Evolutionary conservation across 371 early-diverging fungal species (phyloP).

Genomic region (Mortierella sp.): DNA sequence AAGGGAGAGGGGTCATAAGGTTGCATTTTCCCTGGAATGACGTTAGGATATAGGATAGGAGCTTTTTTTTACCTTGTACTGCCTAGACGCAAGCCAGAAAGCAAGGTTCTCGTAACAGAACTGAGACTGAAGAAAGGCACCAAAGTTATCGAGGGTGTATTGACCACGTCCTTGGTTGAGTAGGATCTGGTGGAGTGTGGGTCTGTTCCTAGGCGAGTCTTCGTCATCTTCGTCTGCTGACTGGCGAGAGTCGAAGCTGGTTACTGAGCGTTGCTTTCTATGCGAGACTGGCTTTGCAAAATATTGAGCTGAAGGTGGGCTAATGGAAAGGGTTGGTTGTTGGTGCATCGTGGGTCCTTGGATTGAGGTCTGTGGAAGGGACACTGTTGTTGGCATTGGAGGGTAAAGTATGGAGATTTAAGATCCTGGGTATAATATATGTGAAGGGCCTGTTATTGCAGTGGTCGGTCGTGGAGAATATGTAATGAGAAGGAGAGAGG

Average conservation of each 20-base stretch:
- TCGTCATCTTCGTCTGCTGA: conserved; percentile 30
- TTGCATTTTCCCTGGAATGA: not conserved
- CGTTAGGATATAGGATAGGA: not conserved
- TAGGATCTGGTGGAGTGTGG: conserved; percentile 50
- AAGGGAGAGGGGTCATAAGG: not conserved
- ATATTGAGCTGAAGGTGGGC: conserved; percentile 16
- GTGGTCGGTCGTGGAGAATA: not conserved
- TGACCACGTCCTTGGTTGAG: conserved; percentile 49
- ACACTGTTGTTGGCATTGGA: conserved; percentile 46
- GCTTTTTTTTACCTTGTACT: conserved; percentile 45
- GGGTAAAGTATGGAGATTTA: not conserved
- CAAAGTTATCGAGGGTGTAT: conserved; percentile 55
- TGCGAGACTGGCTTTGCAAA: conserved; percentile 18
- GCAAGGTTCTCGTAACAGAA: conserved; percentile 56
- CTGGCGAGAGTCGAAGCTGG: conserved; percentile 46
- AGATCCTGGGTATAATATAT: not conserved
- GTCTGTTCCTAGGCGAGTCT: conserved; percentile 27
- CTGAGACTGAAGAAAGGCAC: conserved; percentile 45
- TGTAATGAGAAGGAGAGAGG: not conserved
- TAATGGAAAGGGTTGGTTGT: conserved; percentile 18
- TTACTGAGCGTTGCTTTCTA: conserved; percentile 30
- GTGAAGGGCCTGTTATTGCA: not conserved
- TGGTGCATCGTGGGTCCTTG: conserved; percentile 54
- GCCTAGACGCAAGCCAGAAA: conserved; percentile 54
- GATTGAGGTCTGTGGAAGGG: conserved; percentile 22